A percentile compares a stretch with the other conserved stretches of the same genome.
These are phyloP conservation scores for Rostrohypoxylon terebratum DNA, from an alignment of 495 filamentous ascomycete genomes.

Conservation along the genomic window DNA sequence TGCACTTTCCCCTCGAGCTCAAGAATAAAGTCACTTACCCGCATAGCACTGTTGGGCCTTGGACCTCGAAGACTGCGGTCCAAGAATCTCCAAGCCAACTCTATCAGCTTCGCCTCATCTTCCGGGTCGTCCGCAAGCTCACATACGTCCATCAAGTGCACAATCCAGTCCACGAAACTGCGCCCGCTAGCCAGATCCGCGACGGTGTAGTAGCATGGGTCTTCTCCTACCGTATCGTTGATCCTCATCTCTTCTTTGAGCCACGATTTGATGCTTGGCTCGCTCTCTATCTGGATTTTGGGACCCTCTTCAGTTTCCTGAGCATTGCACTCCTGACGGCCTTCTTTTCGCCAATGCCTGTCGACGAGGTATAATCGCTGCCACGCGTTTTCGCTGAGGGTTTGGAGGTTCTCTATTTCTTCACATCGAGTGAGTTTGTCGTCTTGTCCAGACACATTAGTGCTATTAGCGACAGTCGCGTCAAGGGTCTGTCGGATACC, in stretches of 20 bases:
- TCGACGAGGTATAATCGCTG: slow-evolving; percentile 46
- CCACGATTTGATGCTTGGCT: slow-evolving; percentile 28
- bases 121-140: slow-evolving; percentile 32
- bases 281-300: slow-evolving; percentile 30
- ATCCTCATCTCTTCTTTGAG: slow-evolving; percentile 29
- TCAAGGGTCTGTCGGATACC: slow-evolving; percentile 45
- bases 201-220: slow-evolving; percentile 41
- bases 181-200: slow-evolving; percentile 22
- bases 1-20: slow-evolving; percentile 17
- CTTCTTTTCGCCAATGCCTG: slow-evolving; percentile 34
- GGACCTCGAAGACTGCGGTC: slow-evolving; percentile 43
- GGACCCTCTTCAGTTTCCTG: slow-evolving; percentile 12
- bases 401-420: slow-evolving; percentile 42
- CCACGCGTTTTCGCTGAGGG: slow-evolving; percentile 35
- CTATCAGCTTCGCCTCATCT: slow-evolving; percentile 42
- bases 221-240: slow-evolving; percentile 17
- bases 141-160: slow-evolving; percentile 29
- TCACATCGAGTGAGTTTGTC: background rate
- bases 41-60: slow-evolving; percentile 23
- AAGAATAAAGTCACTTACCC: slow-evolving; percentile 28
- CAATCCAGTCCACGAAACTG: slow-evolving; percentile 40
- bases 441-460: slow-evolving; percentile 1
- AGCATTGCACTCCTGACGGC: background rate
- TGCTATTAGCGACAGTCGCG: slow-evolving; percentile 35
- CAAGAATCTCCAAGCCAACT: slow-evolving; percentile 45